A percentile compares a stretch with the other conserved stretches of the same genome.
phyloP scores from a whole-genome alignment of 371 early-diverging fungal species.

The Mucor mucedo region DNA sequence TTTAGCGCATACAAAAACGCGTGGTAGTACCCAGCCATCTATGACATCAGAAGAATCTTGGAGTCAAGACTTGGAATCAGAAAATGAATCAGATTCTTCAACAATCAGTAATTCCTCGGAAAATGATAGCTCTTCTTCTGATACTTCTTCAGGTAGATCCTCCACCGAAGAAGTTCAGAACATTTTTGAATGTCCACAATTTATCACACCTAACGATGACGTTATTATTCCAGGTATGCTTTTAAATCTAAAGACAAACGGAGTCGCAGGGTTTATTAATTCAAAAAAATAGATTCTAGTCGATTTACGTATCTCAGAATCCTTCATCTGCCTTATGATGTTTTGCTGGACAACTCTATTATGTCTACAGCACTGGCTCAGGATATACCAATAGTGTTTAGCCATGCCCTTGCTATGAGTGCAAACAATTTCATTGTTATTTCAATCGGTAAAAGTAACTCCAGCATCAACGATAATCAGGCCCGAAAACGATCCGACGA shows the following conservation, averaged over 20 bases:
- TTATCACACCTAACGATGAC: constrained; percentile 49
- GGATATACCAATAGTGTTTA: constrained; percentile 35
- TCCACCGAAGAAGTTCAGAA: not conserved
- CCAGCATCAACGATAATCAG: not conserved
- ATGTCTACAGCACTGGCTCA: constrained; percentile 37
- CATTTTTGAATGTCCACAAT: constrained; percentile 31
- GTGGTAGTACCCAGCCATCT: no score
- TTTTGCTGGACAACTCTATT: not conserved
- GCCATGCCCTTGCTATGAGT: constrained; percentile 28
- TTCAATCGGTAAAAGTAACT: constrained; percentile 30
- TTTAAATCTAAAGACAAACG: not conserved
- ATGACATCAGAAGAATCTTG: no score
- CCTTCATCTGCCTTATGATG: not conserved
- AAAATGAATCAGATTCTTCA: no score
- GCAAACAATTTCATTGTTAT: constrained; percentile 49
- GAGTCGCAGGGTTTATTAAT: not conserved
- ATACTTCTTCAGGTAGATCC: not conserved
- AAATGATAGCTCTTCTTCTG: not conserved
- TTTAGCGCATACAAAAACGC: no score
- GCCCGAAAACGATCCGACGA: constrained; percentile 3
- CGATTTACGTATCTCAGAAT: not conserved
- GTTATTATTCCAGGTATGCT: constrained; percentile 37
- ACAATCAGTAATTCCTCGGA: not conserved
- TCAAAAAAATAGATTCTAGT: not conserved
- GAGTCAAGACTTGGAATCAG: no score